Evolutionary conservation across 78 protist species (phyloP).

Genomic region (Dictyostelium citrinum): DNA sequence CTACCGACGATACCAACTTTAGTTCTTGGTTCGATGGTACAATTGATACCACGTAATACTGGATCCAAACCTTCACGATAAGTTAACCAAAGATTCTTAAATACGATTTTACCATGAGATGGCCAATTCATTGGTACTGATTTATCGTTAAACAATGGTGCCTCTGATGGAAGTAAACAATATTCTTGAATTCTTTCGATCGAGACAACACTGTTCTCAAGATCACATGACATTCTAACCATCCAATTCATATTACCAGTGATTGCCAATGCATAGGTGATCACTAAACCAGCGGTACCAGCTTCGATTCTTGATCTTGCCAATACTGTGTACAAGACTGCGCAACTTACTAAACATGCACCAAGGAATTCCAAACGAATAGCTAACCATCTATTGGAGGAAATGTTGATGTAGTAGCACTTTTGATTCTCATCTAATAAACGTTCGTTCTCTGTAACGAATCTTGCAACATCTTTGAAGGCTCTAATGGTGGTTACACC

Average conservation of each 20-base stretch:
- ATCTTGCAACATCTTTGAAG: constrained; percentile 22
- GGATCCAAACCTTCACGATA: constrained; percentile 85
- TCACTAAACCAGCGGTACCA: constrained; percentile 84
- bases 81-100: constrained; percentile 76
- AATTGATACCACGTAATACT: constrained; percentile 52
- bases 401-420: constrained; percentile 59
- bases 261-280: constrained; percentile 80
- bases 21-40: constrained; percentile 52
- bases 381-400: constrained; percentile 88
- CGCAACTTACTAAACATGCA: constrained; percentile 61
- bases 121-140: constrained; percentile 86
- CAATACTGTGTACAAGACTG: constrained; percentile 57
- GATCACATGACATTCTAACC: constrained; percentile 75
- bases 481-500: constrained; percentile 97
- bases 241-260: constrained; percentile 72
- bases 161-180: constrained; percentile 60
- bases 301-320: constrained; percentile 34
- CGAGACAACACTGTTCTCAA: constrained; percentile 68
- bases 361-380: constrained; percentile 87
- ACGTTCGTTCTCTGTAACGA: constrained; percentile 26
- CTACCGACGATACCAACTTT: constrained; percentile 91
- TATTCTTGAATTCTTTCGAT: constrained; percentile 81
- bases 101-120: constrained; percentile 59
- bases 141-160: constrained; percentile 24
- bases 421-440: constrained; percentile 69